A percentile compares a stretch with the other conserved stretches of the same genome.
These are phyloP conservation scores for Diaporthe sp. DNA, from an alignment of 2,329 filamentous ascomycete species.

Conservation along the genomic window DNA sequence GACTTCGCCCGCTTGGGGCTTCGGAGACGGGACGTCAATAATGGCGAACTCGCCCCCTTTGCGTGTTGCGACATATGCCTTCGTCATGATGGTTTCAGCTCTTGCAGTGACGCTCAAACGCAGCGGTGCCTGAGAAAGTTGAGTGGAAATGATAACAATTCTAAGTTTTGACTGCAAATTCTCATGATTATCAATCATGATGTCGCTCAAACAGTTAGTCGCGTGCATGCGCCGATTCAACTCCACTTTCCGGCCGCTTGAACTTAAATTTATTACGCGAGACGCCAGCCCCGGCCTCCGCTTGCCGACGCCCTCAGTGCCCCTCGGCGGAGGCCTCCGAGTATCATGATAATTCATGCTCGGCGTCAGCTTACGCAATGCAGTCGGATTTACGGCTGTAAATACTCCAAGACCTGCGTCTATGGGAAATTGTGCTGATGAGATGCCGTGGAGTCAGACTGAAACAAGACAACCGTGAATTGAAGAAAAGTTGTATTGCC, in stretches of 20 bases:
- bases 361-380: too few species aligned
- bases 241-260: neutral
- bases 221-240: neutral
- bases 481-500: too few species aligned
- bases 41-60: constrained; percentile 30
- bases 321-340: neutral
- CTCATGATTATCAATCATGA: neutral
- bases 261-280: neutral
- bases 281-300: neutral
- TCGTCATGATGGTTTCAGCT: neutral
- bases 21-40: constrained; percentile 35
- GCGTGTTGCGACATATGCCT: constrained; percentile 1
- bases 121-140: fast-evolving
- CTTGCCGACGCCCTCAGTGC: neutral
- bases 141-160: too few species aligned
- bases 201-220: neutral
- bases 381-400: neutral
- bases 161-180: too few species aligned
- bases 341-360: too few species aligned
- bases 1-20: constrained; percentile 42
- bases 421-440: neutral
- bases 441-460: too few species aligned
- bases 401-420: neutral
- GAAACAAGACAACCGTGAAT: too few species aligned
- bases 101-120: too few species aligned